These are phyloP conservation scores for Suillus americanus DNA, from an alignment of 768 basidiomycete genomes.

Conservation along the genomic window DNA sequence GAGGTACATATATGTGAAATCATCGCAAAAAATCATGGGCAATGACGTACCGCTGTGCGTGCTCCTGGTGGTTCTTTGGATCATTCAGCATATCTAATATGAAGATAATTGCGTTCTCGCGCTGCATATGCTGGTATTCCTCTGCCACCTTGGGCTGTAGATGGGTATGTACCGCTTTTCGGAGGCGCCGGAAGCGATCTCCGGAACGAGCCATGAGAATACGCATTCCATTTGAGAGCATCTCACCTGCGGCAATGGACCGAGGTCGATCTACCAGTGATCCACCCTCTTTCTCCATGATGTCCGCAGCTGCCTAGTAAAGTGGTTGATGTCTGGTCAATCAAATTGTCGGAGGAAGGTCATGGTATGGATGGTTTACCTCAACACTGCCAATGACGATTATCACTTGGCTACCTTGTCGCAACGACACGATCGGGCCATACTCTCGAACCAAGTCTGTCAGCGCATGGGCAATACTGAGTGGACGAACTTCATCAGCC, in stretches of 20 bases:
- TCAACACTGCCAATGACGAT: constrained; percentile 21
- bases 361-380: constrained; percentile 10
- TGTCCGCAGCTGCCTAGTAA: background rate
- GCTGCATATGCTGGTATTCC: background rate
- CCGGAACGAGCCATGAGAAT: constrained; percentile 1
- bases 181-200: background rate
- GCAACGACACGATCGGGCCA: constrained; percentile 54
- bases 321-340: background rate
- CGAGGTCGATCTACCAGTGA: background rate
- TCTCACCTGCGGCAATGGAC: background rate
- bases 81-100: constrained; percentile 21
- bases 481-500: background rate
- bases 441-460: constrained; percentile 54
- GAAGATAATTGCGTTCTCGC: background rate
- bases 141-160: background rate
- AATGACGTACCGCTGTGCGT: constrained; percentile 14
- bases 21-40: background rate
- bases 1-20: background rate
- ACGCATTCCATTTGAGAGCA: background rate
- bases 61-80: constrained; percentile 12
- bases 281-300: background rate
- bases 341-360: constrained; percentile 15
- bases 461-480: constrained; percentile 25
- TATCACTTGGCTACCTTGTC: constrained; percentile 37
- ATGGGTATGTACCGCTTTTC: background rate